phyloP scores from a whole-genome alignment of 768 basidiomycete genomes.

The Galerina sulciceps region DNA sequence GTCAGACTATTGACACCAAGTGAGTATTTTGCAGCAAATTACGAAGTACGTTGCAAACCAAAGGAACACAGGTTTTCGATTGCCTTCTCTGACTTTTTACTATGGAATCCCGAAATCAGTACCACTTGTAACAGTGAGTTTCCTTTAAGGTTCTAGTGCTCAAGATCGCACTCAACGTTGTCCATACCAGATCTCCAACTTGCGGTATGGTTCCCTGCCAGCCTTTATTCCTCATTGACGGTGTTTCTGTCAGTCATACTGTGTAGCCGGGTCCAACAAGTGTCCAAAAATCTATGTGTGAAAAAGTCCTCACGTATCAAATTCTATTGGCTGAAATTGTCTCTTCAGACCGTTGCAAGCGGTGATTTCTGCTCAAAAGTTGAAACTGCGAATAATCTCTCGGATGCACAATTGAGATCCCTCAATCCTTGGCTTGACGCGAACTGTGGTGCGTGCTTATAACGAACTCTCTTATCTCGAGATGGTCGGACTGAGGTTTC shows the following conservation, averaged over 20 bases:
- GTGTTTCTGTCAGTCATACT: neutral
- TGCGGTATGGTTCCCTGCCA: neutral
- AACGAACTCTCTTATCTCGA: neutral
- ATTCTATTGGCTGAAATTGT: neutral
- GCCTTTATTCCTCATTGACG: neutral
- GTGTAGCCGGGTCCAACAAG: neutral
- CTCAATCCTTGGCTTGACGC: slow-evolving; percentile 2
- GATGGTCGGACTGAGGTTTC: neutral
- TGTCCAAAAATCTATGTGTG: neutral
- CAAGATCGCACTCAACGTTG: too few relatives aligned
- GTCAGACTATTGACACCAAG: neutral
- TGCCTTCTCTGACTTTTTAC: slow-evolving; percentile 5
- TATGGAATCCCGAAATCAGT: slow-evolving; percentile 5
- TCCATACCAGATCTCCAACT: neutral
- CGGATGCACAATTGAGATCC: neutral
- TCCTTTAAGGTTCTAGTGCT: neutral
- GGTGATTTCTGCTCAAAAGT: slow-evolving; percentile 2
- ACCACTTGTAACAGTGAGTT: slow-evolving; percentile 4
- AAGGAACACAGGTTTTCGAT: neutral
- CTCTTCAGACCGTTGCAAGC: neutral
- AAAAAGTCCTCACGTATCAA: neutral
- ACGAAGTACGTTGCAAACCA: neutral
- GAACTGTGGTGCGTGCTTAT: neutral
- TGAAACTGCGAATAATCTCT: neutral
- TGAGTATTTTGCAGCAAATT: neutral